Base-by-base conservation (phyloP, 2,329 filamentous ascomycete genomes). In the Simplicillium sp. region DNA sequence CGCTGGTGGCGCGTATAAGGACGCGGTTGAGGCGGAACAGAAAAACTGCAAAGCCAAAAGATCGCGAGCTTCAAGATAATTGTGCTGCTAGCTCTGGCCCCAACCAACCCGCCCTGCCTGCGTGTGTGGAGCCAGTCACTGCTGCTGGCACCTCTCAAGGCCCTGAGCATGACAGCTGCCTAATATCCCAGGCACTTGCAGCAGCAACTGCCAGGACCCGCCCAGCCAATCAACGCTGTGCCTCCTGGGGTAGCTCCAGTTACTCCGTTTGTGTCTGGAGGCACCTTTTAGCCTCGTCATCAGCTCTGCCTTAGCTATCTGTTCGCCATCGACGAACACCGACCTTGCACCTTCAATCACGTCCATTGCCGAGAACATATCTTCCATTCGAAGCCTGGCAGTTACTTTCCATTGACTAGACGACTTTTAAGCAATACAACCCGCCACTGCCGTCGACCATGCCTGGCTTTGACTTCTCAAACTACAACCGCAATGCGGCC, bases 391-490 rank as follows among this genome's bases (percentile, higher is more conserved):
- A 6, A 5, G 5, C 20, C 20, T 6, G 20, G 20, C 6, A 25
- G 20, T 25, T 25, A 25, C n/a, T 25, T 25, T 25, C 20, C 6
- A 25, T 25, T 25, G 20, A 25, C 5, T 25, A 25, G 20, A 25
- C 20, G 20, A 25, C 5, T n/a, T n/a, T 29, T 13, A 7, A 33
- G 15, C 12, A 11, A 9, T 17, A 42, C 2, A 44, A 9, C 11
- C 14, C 17, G 25, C 14, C 25, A 36, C 38, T 17, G 9, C 9
- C 20, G 20, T 25, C 20, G 20, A 25, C 59, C 56, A 98, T 98
- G 92, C 82, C 86, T 56, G 89, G 89, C 70, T 95, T 96, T 77
- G 89, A 97, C 72, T 98, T 98, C 77, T 94, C 88, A 66, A 98
- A 98, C 77, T 92, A 97, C 80, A 95, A 95, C 78, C 87, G 92